Evolutionary conservation across 2,329 filamentous ascomycete genomes (phyloP), one percentile per base, ranked within the genome.

Genomic region (Colletotrichum australisinense): DNA sequence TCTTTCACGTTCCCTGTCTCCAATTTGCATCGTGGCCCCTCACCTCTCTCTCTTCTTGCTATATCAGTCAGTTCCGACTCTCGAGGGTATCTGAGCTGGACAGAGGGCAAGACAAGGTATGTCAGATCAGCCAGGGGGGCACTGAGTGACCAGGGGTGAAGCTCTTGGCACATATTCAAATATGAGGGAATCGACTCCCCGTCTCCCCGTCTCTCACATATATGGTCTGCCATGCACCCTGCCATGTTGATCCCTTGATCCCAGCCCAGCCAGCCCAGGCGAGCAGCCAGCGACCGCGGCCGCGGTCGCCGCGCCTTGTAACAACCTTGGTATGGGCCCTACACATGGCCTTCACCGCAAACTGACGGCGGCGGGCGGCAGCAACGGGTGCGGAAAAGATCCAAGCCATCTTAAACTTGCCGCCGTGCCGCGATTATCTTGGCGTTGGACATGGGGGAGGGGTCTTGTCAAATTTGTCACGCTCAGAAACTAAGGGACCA

Each of bases 171-270:
- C 6, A 42, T 32, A 55, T 28, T 38, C 32, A 65, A 42, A n/a
- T 28, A 55, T 55, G 32, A 63, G n/a, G 26, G 49, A 24, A 64
- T 64, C n/a, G 42, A 26, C 32, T n/a, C n/a, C n/a, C n/a, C n/a
- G n/a, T n/a, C n/a, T n/a, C 6, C 84, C 86, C 1, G 87, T 86
- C 1, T 86, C 86, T 86, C 86, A 3, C 86, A 19, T 86, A 82
- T 66, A 80, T 88, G 49, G 58, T 72, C 42, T 22, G 42, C 42
- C 69, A 63, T 65, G 63, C 57, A 49, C 57, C 32, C 22, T 11
- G 12, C 22, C 22, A 26, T 52, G 6, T 19, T 49, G 30, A 24
- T 35, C 14, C 64, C 63, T 63, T 71, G 63, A 67, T 60, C 63
- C 69, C 35, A 42, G 69, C n/a, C n/a, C n/a, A n/a, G n/a, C n/a